Evolutionary conservation across 352 stramenopile genomes (phyloP).

Genomic region (Phytophthora sp.): DNA sequence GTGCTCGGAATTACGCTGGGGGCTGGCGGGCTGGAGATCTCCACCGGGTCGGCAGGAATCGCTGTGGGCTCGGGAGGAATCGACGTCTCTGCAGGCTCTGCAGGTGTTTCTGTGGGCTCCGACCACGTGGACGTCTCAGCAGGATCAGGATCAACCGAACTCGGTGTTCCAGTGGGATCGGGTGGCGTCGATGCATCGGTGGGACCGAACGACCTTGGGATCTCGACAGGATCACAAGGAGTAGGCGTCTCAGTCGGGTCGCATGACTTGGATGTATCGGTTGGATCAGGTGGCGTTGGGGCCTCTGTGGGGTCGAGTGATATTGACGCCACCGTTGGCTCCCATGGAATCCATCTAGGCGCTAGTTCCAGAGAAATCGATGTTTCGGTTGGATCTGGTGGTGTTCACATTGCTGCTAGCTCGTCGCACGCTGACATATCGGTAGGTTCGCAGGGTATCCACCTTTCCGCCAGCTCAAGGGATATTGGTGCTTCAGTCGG

Average conservation of each 20-base stretch:
- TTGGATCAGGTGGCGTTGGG: conserved; percentile 9
- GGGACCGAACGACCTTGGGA: background rate
- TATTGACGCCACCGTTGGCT: conserved; percentile 5
- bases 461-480: conserved; percentile 11
- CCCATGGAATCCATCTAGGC: conserved; percentile 6
- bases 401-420: conserved; percentile 1
- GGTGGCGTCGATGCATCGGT: conserved; percentile 9
- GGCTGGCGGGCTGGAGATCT: conserved; percentile 12
- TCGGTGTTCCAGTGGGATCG: conserved; percentile 20
- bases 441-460: conserved; percentile 2
- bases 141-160: conserved; percentile 15
- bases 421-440: conserved; percentile 14
- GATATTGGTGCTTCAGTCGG: conserved; percentile 14
- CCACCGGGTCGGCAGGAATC: conserved; percentile 7
- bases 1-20: conserved; percentile 16
- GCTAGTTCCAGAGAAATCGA: conserved; percentile 11
- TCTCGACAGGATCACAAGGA: conserved; percentile 1
- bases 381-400: conserved; percentile 10
- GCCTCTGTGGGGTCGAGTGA: conserved; percentile 7
- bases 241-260: conserved; percentile 1
- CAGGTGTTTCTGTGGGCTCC: conserved; percentile 8
- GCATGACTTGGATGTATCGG: background rate
- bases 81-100: conserved; percentile 5
- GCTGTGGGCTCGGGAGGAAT: background rate
- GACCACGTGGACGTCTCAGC: conserved; percentile 9